Conservation (phyloP, 306 rosid genomes). For the Quercus aquifolioides region DNA sequence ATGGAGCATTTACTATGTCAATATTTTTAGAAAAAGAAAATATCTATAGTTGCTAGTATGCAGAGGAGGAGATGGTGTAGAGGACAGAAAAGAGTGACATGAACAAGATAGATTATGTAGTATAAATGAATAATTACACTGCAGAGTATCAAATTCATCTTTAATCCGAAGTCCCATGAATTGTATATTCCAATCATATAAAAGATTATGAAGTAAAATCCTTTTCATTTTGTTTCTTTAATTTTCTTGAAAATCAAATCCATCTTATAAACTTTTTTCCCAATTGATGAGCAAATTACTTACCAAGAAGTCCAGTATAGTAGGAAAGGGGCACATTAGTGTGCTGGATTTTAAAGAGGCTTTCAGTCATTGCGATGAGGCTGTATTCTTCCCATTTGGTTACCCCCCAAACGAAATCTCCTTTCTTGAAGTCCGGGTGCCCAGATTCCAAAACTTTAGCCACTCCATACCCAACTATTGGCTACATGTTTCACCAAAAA, state of each 20-base stretch:
- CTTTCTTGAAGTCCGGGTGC: conserved; percentile 40
- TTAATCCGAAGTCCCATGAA: too few species aligned
- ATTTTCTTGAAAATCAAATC: neutral
- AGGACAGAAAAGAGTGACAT: too few species aligned
- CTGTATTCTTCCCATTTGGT: conserved; percentile 62
- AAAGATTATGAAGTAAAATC: neutral
- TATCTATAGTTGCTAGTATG: neutral
- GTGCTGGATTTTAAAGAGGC: conserved; percentile 37
- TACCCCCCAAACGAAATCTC: conserved; percentile 45
- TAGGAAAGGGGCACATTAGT: conserved; percentile 51
- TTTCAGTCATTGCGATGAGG: conserved; percentile 20
- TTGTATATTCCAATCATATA: too few species aligned
- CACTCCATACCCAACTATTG: conserved; percentile 47
- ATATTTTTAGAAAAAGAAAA: neutral
- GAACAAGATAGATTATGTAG: too few species aligned
- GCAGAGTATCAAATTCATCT: too few species aligned
- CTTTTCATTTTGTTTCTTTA: neutral
- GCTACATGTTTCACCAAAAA: neutral
- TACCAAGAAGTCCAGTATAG: conserved; percentile 36
- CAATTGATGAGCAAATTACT: neutral
- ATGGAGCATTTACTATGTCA: neutral
- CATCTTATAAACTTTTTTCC: neutral
- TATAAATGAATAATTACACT: too few species aligned
- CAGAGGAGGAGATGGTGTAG: too few species aligned
- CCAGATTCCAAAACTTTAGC: conserved; percentile 46